Evolutionary conservation across 441 rosid species (phyloP).

Genomic region (Erysimum pusillum): DNA sequence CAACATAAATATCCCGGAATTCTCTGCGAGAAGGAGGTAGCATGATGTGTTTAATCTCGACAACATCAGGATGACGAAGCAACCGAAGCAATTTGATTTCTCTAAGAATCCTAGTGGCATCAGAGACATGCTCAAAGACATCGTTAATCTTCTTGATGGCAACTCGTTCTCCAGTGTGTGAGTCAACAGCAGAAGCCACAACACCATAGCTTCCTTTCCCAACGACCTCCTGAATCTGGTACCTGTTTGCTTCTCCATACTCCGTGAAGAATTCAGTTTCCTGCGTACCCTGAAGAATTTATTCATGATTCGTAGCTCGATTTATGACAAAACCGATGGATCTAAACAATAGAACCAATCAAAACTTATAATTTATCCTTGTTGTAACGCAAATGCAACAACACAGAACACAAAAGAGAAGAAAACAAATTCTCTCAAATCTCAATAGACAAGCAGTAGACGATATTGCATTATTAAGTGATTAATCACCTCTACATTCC

Average conservation of each 20-base stretch:
- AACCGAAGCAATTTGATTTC: slow-evolving; percentile 91
- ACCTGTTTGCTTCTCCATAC: slow-evolving; percentile 94
- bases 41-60: slow-evolving; percentile 94
- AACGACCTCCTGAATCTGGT: slow-evolving; percentile 87
- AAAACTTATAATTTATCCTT: neutral
- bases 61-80: slow-evolving; percentile 94
- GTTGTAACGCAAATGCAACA: neutral
- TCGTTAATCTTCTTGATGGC: slow-evolving; percentile 97
- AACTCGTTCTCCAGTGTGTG: slow-evolving; percentile 85
- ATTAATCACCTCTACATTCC: slow-evolving; percentile 7
- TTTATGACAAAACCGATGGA: neutral
- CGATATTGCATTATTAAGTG: slow-evolving; percentile 4
- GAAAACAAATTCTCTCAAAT: neutral
- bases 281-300: slow-evolving; percentile 54
- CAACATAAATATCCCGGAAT: slow-evolving; percentile 90
- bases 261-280: slow-evolving; percentile 94
- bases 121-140: slow-evolving; percentile 97
- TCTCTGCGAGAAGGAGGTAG: slow-evolving; percentile 95
- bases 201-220: slow-evolving; percentile 99
- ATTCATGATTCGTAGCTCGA: neutral
- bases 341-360: slow-evolving; percentile 18
- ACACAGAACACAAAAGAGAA: slow-evolving; percentile 2
- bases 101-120: slow-evolving; percentile 91
- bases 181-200: slow-evolving; percentile 90
- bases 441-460: no score